Evolutionary conservation across 1,284 basidiomycete genomes (phyloP).

Genomic region (Amylostereum chailletii): DNA sequence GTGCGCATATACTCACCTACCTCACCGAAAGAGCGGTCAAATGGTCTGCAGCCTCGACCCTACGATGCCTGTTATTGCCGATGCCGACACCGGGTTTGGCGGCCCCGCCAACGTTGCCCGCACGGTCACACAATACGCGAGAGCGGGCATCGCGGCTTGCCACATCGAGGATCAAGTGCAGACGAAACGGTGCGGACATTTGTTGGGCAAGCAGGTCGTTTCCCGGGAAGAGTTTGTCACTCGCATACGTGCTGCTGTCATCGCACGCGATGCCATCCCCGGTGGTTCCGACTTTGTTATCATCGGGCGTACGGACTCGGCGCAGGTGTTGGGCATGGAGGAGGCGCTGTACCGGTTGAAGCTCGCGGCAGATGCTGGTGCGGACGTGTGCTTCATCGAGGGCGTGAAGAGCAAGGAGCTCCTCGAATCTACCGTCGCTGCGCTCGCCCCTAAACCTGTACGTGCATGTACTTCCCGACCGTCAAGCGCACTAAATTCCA

Average conservation of each 20-base stretch:
- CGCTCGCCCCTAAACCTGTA: constrained; percentile 60
- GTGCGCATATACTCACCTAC: background rate
- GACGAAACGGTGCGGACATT: constrained; percentile 76
- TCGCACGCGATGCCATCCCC: constrained; percentile 62
- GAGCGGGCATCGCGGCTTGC: constrained; percentile 65
- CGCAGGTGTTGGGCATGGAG: constrained; percentile 75
- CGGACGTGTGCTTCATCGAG: constrained; percentile 82
- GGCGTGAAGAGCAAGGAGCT: constrained; percentile 67
- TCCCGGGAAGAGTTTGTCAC: constrained; percentile 68
- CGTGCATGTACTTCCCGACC: too few relatives aligned
- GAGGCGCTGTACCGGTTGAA: constrained; percentile 64
- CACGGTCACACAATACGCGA: constrained; percentile 64
- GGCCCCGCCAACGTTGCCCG: constrained; percentile 71
- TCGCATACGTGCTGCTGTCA: constrained; percentile 70
- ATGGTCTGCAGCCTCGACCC: constrained; percentile 65
- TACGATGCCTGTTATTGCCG: constrained; percentile 65
- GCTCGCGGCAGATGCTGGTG: constrained; percentile 66
- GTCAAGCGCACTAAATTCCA: too few relatives aligned
- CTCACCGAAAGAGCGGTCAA: constrained; percentile 30
- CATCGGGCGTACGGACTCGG: constrained; percentile 78
- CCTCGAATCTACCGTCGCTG: constrained; percentile 53
- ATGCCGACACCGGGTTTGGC: constrained; percentile 66
- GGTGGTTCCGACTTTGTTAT: constrained; percentile 71
- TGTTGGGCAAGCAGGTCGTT: constrained; percentile 76
- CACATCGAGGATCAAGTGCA: constrained; percentile 83